Evolutionary conservation across 2,329 filamentous ascomycete genomes (phyloP).

Genomic region (Clarireedia paspali): DNA sequence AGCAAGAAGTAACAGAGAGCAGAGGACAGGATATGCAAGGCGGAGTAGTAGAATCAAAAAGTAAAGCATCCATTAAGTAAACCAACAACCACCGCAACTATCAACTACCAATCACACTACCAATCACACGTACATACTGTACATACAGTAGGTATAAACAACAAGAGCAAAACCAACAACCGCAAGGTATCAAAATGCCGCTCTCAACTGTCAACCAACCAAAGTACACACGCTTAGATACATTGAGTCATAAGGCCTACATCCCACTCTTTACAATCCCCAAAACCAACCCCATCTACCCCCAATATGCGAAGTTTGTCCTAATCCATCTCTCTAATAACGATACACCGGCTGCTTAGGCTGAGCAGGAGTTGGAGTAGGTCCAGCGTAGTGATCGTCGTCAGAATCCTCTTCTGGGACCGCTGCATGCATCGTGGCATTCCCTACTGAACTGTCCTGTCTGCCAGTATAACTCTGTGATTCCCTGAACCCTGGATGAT

Average conservation of each 20-base stretch:
- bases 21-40: too few relatives aligned
- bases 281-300: not conserved
- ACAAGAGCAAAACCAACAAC: too few relatives aligned
- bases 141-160: too few relatives aligned
- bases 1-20: too few relatives aligned
- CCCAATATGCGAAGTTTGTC: not conserved
- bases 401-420: conserved; percentile 11
- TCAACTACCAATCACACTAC: too few relatives aligned
- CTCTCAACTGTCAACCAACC: too few relatives aligned
- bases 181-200: too few relatives aligned
- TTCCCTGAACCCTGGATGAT: conserved; percentile 28
- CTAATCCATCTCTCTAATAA: conserved; percentile 13
- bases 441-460: conserved; percentile 20
- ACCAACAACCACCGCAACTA: too few relatives aligned
- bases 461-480: conserved; percentile 23
- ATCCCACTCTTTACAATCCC: not conserved
- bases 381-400: conserved; percentile 14
- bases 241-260: not conserved
- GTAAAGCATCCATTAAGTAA: too few relatives aligned
- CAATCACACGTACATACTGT: too few relatives aligned
- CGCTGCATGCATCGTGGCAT: conserved; percentile 25
- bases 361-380: conserved; percentile 4
- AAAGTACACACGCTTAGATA: too few relatives aligned
- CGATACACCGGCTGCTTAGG: conserved; percentile 23
- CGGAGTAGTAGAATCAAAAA: too few relatives aligned